Base-by-base conservation (phyloP, 2,329 filamentous ascomycete genomes). In the Aspergillus unguis region DNA sequence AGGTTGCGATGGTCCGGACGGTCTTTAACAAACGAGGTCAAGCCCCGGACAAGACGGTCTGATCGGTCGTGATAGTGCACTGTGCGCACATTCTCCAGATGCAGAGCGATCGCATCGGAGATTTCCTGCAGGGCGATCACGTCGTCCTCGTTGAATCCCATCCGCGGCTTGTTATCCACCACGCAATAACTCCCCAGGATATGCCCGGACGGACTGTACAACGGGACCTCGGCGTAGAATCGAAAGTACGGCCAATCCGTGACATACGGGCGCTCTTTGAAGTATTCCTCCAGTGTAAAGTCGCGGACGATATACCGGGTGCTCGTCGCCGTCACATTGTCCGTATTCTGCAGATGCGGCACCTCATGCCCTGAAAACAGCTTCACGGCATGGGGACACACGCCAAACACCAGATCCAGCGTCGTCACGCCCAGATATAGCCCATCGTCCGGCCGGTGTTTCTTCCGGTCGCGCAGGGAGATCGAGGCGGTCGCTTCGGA, bases 191-290 rank as follows among this genome's bases (percentile, higher is more conserved):
- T 76, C 7, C 84, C 85, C 45, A 87, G 82, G 25, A 76, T 72
- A 51, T 79, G 76, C 26, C 80, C 77, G 35, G 75, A 76, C 2
- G 75, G 76, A 5, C 79, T 81, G 38, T 75, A 73, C 42, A 87
- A 79, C 0, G 84, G 84, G 0, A 85, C 82, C n/a, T 79, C 79
- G 5, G 79, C 80, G 56, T 83, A 81, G 62, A 83, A 83, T 42
- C 70, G 67, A 17, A 73, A 58, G 33, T 66, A 58, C 1, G 71
- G 69, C 50, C 62, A 63, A 9, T 53, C 26, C 8, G 46, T 48
- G 8, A 48, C 69, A 45, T 72, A 69, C 6, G 63, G 61, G 25
- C 69, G 67, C 25, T 66, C 50, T 45, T 67, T 69, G 48, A 71
- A 72, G 25, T 56, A 60, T 7, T 68, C 61, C 53, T 77, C 65